phyloP scores from a whole-genome alignment of 495 filamentous ascomycete genomes.

The Xylaria venustula region DNA sequence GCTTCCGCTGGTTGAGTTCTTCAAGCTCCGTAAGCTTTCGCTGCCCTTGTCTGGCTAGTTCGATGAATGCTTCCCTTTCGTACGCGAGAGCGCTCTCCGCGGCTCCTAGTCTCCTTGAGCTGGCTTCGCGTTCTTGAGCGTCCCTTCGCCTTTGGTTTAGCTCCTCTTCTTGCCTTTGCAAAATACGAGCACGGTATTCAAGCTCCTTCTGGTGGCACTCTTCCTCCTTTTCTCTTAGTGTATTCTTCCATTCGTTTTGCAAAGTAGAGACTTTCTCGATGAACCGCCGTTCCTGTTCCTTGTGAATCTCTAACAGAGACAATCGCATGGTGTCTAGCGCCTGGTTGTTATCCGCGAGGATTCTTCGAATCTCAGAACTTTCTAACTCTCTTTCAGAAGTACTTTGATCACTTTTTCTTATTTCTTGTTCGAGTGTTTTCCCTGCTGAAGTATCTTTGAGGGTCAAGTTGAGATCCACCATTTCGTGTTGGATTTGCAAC shows the following conservation, averaged over 20 bases:
- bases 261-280: neutral
- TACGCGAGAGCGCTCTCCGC: neutral
- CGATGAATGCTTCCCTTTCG: neutral
- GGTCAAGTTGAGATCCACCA: conserved; percentile 11
- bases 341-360: neutral
- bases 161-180: neutral
- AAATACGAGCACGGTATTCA: neutral
- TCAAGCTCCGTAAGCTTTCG: neutral
- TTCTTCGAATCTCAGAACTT: neutral
- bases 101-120: neutral
- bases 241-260: neutral
- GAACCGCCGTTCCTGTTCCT: neutral
- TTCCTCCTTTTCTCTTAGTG: neutral
- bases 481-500: conserved; percentile 19
- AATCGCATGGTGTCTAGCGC: neutral
- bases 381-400: neutral
- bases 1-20: neutral
- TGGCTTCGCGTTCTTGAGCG: neutral
- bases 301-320: neutral
- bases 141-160: neutral
- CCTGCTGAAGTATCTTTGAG: conserved; percentile 12
- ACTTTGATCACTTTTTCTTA: neutral
- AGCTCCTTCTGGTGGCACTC: neutral
- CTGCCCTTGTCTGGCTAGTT: neutral
- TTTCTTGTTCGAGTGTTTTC: neutral